Evolutionary conservation across 1,284 basidiomycete species (phyloP), one percentile per base, ranked within the genome.

Genomic region (Bjerkandera adusta): DNA sequence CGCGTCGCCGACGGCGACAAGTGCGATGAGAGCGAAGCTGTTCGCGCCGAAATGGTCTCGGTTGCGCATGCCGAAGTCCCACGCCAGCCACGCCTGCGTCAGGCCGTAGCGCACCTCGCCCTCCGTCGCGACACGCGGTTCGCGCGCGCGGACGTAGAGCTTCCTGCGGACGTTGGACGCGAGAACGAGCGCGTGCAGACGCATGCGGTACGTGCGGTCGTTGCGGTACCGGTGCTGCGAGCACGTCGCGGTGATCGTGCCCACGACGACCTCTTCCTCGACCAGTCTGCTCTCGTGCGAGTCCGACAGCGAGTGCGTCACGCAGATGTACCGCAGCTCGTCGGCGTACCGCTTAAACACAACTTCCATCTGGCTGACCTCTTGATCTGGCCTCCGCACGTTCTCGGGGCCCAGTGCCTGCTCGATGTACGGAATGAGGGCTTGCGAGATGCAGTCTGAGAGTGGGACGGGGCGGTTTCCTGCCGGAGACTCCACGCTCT

Each of bases 201-300:
- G 70, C 83, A 89, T 84, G 15, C 79, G 72, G 45, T 80, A 71
- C 47, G 77, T 76, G 29, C 84, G 71, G 52, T 81, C 77, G 38
- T 64, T 72, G 50, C 85, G 68, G 71, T 76, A 82, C 27, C 81
- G 67, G 44, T 68, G 74, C 52, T 86, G 79, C 1, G 76, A 62
- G 39, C 63, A 68, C 34, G 80, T 81, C 1, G 81, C 82, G 32
- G 87, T 65, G 49, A 91, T 90, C 0, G 83, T 82, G 12, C 86
- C 85, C 6, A 82, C 68, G 1, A 88, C 79, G 20, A 89, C 71
- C 57, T 91, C 89, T 45, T 84, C 83, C 57, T 90, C 89, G 4
- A 73, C 64, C 26, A 91, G 68, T 12, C 71, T 68, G 12, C 71
- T 71, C 11, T 77, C 80, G 3, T 77, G 72, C 11, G 71, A 68